Base-by-base conservation (phyloP, 1,139 yeast species). In the Yamadazyma atlantica region DNA sequence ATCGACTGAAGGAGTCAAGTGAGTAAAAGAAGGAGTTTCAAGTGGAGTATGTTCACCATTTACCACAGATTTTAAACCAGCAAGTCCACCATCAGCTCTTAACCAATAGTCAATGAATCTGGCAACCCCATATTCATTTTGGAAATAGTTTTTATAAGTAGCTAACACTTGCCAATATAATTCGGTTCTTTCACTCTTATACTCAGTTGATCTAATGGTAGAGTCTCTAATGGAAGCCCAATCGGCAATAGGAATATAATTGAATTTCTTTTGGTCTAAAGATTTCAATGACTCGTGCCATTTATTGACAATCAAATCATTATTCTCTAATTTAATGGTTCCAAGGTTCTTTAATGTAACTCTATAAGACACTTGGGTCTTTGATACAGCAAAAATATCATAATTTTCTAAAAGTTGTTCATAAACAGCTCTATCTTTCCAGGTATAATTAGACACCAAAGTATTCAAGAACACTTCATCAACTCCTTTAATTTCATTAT, bases 181-280 rank as follows among this genome's bases (percentile, higher is more conserved):
- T 27, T 68, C 67, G 43, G 70, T 70, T 60, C 87, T 72, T 33
- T 69, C 71, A 1, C 57, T 55, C n/a, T 58, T 44, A 16, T 21
- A 22, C 40, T 43, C 60, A 17, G 58, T 60, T 2, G 80, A 67
- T 36, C 76, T 74, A 34, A 84, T 73, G 4, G 92, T 84, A 11
- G 90, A 85, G 58, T 82, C 88, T 62, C 90, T 75, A 42, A 89
- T 66, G 1, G 96, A 86, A 34, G 90, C 82, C 92, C 95, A 86
- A 63, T 87, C 95, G 18, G 92, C 94, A 53, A 80, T 79, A 9
- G 95, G 90, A 50, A 82, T 81, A 51, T 80, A 82, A 26, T 58
- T 63, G 59, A 75, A 78, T 6, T 78, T 76, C 38, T 73, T 70
- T 16, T 63, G 58, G 44, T 82, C 87, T 49, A 82, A 73, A 42